Evolutionary conservation across 306 rosid genomes (phyloP), one percentile per base, ranked within the genome.

Genomic region (Castanospermum australe): DNA sequence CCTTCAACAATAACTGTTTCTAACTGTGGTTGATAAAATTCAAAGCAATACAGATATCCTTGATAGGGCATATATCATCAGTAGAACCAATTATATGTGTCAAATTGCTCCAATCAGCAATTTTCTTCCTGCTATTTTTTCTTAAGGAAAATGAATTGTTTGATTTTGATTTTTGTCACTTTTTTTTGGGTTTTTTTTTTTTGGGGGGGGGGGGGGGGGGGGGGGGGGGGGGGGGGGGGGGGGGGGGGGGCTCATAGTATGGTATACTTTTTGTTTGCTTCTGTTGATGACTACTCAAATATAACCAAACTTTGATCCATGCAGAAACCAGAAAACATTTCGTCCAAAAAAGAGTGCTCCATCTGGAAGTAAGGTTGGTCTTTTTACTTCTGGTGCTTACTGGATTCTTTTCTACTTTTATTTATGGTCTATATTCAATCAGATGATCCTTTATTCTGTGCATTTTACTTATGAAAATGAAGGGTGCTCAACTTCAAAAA

Each of bases 401-500:
- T 36, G 6, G 63, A 51, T 76, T 83, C n/a, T 28, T 77, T 21
- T 64, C 24, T 52, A 54, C 44, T 44, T 41, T 69, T 28, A 8
- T 25, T 38, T 66, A 6, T 57, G 47, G 14, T 80, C 44, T 24
- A 39, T 44, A 17, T 24, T 47, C 5, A 14, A 65, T 25, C 30
- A n/a, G 8, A 44, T 75, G 52, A 39, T 48, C 15, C 22, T 15
- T 77, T 68, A 21, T 9, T 55, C 13, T 30, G 38, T 48, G 67
- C 79, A 39, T 77, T 18, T 36, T 69, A 42, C 75, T 66, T 57
- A 25, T 41, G 17, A 52, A 81, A 81, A 18, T 88, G 38, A 63
- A 93, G 97, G 98, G 97, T 21, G 98, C 97, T 75, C 97, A 93
- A 75, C 93, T 93, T 79, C 93, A 91, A 68, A 88, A 83, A 70